Evolutionary conservation across 2,329 filamentous ascomycete species (phyloP), one percentile per base, ranked within the genome.

Genomic region (Diaporthe caulivora): DNA sequence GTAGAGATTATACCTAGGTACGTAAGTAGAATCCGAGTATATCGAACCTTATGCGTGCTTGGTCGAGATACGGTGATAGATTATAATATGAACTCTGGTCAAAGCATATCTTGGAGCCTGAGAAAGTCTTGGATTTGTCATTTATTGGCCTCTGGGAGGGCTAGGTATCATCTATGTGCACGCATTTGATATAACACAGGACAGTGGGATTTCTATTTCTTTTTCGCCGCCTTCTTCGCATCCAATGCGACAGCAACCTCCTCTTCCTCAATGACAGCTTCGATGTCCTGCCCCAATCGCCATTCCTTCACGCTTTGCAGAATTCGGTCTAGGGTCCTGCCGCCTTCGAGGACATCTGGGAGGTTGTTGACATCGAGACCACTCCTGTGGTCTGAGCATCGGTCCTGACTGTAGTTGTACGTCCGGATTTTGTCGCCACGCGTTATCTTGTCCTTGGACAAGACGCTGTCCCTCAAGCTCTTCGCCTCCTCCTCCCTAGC

Each of bases 401-500:
- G 88, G 82, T 95, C 88, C 80, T 91, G 89, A 76, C 85, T 86
- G 82, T 90, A 91, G 82, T 98, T 98, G 83, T 98, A 98, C 0
- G 95, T 98, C 75, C 95, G 88, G 73, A 99, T 93, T 86, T 99
- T 99, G 85, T 98, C 95, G 60, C 94, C 94, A 54, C 97, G 89
- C 8, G 95, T 97, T 85, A 97, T 95, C 79, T 93, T 93, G 72
- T 95, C 92, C 77, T 92, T 90, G 47, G 94, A 92, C 76, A 97
- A 89, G 4, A 95, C 94, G 76, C 92, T 94, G 80, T 95, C 90
- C 71, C 95, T 88, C 82, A 98, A 82, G 29, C 87, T 88, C 24
- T 92, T 87, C 37, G 95, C 89, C 81, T 96, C 92, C 78, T 95
- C 94, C 82, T 99, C 96, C 42, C 95, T 90, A 76, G 92, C 92